Base-by-base conservation (phyloP, 768 basidiomycete genomes). In the Agrocybe pediades region DNA sequence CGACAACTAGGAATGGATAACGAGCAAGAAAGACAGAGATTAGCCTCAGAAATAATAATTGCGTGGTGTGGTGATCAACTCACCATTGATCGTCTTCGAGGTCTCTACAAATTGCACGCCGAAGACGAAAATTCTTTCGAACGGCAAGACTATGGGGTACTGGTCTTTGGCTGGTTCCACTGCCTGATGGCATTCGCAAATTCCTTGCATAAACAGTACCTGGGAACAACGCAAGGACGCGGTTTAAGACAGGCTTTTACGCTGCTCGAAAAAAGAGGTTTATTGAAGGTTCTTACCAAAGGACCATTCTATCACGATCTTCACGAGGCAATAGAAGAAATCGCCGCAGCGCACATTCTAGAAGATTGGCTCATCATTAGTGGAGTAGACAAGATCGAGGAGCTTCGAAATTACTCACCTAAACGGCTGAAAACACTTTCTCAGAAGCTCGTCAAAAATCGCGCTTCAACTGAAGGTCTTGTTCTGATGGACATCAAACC, bases 131-230 rank as follows among this genome's bases (percentile, higher is more conserved):
- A 73, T 29, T 67, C 70, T 0, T 74, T 65, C 55, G 71, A 78
- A 9, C 62, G 72, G 0, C 56, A 77, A 0, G 72, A 77, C 42
- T 76, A 62, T 56, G 51, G 72, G 4, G 40, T 72, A 1, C 45
- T 60, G 0, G 47, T 62, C 0, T 72, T 73, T 41, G 72, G 77
- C 0, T 80, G 74, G 75, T 67, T 80, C 15, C 76, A 80, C 50
- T 53, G 68, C 0, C 36, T 58, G 23, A 76, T 80, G 68, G 74
- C 74, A 4, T 68, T 68, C 46, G 74, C 66, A 3, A 68, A 71
- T 40, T 74, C 75, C 0, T 42, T 79, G 0, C 71, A 78, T 51
- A 68, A 71, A 40, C 77, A 79, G 49, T 78, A 76, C 55, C 62
- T 69, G 3, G 72, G 72, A 0, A 73, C 72, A 0, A 44, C 59